These are phyloP conservation scores for Debaryomyces coudertii DNA, from an alignment of 1,139 yeast species.

Conservation along the genomic window DNA sequence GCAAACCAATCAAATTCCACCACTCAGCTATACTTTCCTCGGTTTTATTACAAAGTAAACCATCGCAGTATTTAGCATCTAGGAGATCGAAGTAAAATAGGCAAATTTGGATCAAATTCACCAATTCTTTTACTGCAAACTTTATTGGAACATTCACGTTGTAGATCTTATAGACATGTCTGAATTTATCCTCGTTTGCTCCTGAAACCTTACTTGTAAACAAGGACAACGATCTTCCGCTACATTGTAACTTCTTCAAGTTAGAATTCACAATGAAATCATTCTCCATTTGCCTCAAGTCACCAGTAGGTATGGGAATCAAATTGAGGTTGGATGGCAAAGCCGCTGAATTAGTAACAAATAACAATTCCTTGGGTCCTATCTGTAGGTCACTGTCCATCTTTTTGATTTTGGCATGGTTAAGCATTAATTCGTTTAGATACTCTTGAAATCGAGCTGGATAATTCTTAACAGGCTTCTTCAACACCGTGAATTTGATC, in stretches of 20 bases:
- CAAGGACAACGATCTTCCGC: slow-evolving; percentile 79
- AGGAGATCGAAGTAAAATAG: slow-evolving; percentile 77
- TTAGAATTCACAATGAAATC: slow-evolving; percentile 74
- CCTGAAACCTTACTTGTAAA: slow-evolving; percentile 66
- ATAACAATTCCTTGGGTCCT: slow-evolving; percentile 50
- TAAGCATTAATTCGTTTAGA: slow-evolving; percentile 63
- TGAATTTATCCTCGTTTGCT: slow-evolving; percentile 81
- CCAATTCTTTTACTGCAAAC: slow-evolving; percentile 76
- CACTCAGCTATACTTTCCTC: slow-evolving; percentile 71
- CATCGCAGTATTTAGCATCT: slow-evolving; percentile 75
- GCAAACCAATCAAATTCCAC: slow-evolving; percentile 81
- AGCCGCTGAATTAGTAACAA: slow-evolving; percentile 79
- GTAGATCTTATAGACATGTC: slow-evolving; percentile 67
- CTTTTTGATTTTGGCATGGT: slow-evolving; percentile 53
- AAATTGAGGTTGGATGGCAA: slow-evolving; percentile 76
- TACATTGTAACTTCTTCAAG: slow-evolving; percentile 75
- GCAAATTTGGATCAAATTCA: slow-evolving; percentile 72
- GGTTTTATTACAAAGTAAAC: slow-evolving; percentile 77
- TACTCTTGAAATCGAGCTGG: slow-evolving; percentile 61
- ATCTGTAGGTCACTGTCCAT: slow-evolving; percentile 26
- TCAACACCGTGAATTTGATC: slow-evolving; percentile 59
- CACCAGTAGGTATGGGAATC: slow-evolving; percentile 70
- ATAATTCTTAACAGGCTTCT: slow-evolving; percentile 59
- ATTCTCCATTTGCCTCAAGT: slow-evolving; percentile 53
- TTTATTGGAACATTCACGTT: slow-evolving; percentile 51